Evolutionary conservation across 768 basidiomycete species (phyloP), one percentile per base, ranked within the genome.

Genomic region (Sarcodon sp.): DNA sequence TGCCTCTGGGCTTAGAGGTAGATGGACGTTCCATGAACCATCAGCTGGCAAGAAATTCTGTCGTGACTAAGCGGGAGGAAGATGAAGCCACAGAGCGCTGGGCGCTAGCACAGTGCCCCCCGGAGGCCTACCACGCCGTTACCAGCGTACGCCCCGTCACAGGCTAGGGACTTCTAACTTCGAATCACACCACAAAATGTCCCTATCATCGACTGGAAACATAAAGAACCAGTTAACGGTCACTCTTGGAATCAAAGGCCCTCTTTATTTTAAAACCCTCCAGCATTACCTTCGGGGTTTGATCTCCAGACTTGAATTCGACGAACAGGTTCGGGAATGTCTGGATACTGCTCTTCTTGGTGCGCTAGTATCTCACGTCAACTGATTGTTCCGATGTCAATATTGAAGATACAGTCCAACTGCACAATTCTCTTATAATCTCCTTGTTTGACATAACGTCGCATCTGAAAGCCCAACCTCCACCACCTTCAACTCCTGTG

Each of bases 341-440:
- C 70, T 89, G 33, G 59, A 46, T 34, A 49, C 36, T 3, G 27
- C 47, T 9, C 39, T 49, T 27, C 47, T 53, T n/a, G 32, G 46
- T 45, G 11, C 44, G 49, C 44, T 33, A 50, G 18, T 35, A 10
- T 34, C 1, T 10, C 3, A 12, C 31, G 10, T 33, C 44, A 13
- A 9, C 15, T 7, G 13, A 21, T 16, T 13, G 11, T 18, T 2
- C 9, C 4, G 33, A 27, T 38, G n/a, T 38, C 32, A 12, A n/a
- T 12, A 16, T 15, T 44, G 10, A 6, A 9, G 15, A 27, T 33
- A 4, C 45, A 82, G 83, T 87, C 31, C 85, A 87, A 61, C 66
- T 88, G 2, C 87, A 90, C 59, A 90, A 90, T 61, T 79, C 87
- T 9, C 70, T 90, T 33, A 79, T 90, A 34, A 87, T 89, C 32